Base-by-base conservation (phyloP, 2,329 filamentous ascomycete species). In the Polychaeton citri region DNA sequence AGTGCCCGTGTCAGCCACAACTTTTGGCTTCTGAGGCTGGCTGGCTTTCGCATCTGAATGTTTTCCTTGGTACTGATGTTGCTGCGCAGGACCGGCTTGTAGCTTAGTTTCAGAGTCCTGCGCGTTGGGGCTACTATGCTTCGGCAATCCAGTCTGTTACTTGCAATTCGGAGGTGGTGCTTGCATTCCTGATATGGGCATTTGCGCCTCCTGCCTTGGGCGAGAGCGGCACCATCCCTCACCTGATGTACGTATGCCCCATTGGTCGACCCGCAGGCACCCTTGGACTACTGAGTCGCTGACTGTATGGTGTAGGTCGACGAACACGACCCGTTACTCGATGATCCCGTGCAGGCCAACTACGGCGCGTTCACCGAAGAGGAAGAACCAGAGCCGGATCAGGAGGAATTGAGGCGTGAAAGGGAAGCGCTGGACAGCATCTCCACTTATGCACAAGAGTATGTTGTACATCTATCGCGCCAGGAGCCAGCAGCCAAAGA, bases 361-460 rank as follows among this genome's bases (percentile, higher is more conserved):
- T 68, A 68, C 45, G 65, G 65, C 46, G 59, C 58, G 36, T 49
- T 58, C 39, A 54, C 50, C 40, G 57, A 55, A 38, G 52, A 52
- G 39, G 50, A 53, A 30, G 34, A 46, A 6, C 53, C 57, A 38
- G 61, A 62, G 48, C 61, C 59, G 21, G 64, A 68, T 45, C 63
- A 64, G 36, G 64, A 68, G 46, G 65, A 68, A 50, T 54, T 68
- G 36, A 54, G 60, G 39, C 58, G 62, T 43, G 61, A 66, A 47
- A 55, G 65, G 28, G 64, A 68, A 45, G 62, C 59, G 19, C 48
- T 68, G 39, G 64, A 67, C 47, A 59, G 61, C 21, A 65, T 69
- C 40, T 68, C 65, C 34, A 61, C 62, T 31, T 59, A 65, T 43
- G 66, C 65, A 9, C 60, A 62, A 17, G 63, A 67, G 65, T 67